Evolutionary conservation across 2,329 filamentous ascomycete genomes (phyloP).

Genomic region (Fusarium fracticaudum): DNA sequence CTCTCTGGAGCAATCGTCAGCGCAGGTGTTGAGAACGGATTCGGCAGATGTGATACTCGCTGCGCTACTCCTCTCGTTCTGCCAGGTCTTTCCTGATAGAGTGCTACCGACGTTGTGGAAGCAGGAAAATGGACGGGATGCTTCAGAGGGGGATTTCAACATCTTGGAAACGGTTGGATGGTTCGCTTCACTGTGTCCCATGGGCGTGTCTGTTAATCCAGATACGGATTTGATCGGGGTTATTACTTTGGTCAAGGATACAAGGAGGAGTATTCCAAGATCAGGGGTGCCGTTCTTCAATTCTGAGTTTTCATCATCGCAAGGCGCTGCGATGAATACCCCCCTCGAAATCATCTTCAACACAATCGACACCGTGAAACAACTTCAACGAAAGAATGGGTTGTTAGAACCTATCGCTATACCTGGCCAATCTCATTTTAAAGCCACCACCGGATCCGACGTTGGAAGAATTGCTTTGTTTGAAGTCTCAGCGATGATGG

Average conservation of each 20-base stretch:
- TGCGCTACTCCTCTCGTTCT: slow-evolving; percentile 64
- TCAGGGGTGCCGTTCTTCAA: slow-evolving; percentile 62
- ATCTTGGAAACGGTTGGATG: slow-evolving; percentile 67
- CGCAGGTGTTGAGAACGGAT: slow-evolving; percentile 61
- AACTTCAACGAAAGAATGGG: slow-evolving; percentile 58
- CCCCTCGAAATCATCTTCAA: slow-evolving; percentile 69
- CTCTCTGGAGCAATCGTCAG: slow-evolving; percentile 54
- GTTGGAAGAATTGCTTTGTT: slow-evolving; percentile 62
- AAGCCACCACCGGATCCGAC: slow-evolving; percentile 55
- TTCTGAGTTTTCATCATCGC: slow-evolving; percentile 52
- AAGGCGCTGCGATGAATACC: slow-evolving; percentile 49
- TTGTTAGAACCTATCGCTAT: slow-evolving; percentile 59
- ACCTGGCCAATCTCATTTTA: slow-evolving; percentile 52
- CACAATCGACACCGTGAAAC: slow-evolving; percentile 60
- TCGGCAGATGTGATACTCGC: slow-evolving; percentile 64
- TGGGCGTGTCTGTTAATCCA: slow-evolving; percentile 55
- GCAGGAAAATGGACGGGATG: slow-evolving; percentile 60
- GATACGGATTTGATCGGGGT: slow-evolving; percentile 61
- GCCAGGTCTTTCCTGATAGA: slow-evolving; percentile 63
- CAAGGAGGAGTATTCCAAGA: slow-evolving; percentile 54
- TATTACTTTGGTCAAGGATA: slow-evolving; percentile 64
- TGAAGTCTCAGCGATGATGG: slow-evolving; percentile 59
- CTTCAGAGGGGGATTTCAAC: slow-evolving; percentile 57
- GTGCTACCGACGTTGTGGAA: slow-evolving; percentile 63
- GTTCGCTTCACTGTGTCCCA: slow-evolving; percentile 67